phyloP scores from a whole-genome alignment of 306 rosid genomes.

The Geum urbanum region DNA sequence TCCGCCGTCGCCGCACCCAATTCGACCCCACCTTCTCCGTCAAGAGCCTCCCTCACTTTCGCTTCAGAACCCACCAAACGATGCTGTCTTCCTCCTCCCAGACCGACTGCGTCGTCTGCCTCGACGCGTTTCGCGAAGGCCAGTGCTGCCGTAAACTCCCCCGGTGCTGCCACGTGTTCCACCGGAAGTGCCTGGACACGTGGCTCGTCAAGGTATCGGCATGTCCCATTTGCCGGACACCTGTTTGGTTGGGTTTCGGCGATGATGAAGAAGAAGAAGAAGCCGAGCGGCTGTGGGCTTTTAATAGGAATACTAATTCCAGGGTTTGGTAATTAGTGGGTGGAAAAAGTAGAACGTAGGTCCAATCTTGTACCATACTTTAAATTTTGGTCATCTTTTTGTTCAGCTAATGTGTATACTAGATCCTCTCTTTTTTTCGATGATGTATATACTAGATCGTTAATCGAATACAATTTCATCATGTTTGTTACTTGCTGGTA shows the following conservation, averaged over 20 bases:
- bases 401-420: neutral
- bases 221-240: constrained; percentile 77
- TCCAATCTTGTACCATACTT: constrained; percentile 11
- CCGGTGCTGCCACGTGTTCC: constrained; percentile 65
- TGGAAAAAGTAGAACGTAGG: constrained; percentile 30
- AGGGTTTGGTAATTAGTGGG: constrained; percentile 15
- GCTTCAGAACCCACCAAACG: constrained; percentile 27
- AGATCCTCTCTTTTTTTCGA: constrained; percentile 11
- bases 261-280: constrained; percentile 16
- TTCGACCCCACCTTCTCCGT: constrained; percentile 32
- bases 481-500: no score
- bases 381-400: constrained; percentile 12
- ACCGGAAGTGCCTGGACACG: constrained; percentile 63
- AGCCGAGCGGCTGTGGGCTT: constrained; percentile 28
- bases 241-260: constrained; percentile 41
- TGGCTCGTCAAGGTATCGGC: constrained; percentile 72
- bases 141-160: constrained; percentile 74
- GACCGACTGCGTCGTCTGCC: constrained; percentile 61
- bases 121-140: constrained; percentile 54
- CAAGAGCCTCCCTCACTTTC: constrained; percentile 53
- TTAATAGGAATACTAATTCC: constrained; percentile 23
- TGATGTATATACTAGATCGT: neutral
- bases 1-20: constrained; percentile 52
- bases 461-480: neutral
- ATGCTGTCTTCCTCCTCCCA: constrained; percentile 13